Evolutionary conservation across 75 land plant species (phyloP).

Genomic region (Selaginella moellendorffii): DNA sequence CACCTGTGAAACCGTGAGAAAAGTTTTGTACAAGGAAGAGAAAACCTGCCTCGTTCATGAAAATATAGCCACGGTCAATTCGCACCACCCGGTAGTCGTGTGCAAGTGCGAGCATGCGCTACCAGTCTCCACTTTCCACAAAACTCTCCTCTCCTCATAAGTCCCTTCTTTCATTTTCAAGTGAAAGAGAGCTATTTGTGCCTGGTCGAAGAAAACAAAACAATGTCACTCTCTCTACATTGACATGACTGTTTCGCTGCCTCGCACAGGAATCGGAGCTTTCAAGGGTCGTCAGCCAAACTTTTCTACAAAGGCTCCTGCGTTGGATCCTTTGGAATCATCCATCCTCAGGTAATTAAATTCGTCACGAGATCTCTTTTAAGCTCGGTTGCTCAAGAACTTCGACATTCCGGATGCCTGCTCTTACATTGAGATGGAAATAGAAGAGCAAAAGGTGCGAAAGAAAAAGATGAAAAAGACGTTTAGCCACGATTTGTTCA

Average conservation of each 20-base stretch:
- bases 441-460: too few relatives aligned
- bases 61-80: too few relatives aligned
- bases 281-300: constrained; percentile 64
- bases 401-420: too few relatives aligned
- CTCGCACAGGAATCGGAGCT: constrained; percentile 69
- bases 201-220: not conserved
- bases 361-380: not conserved
- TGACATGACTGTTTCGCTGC: not conserved
- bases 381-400: too few relatives aligned
- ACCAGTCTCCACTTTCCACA: constrained; percentile 11
- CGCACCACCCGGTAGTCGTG: constrained; percentile 10
- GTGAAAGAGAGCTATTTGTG: too few relatives aligned
- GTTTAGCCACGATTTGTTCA: too few relatives aligned
- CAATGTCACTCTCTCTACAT: not conserved
- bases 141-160: constrained; percentile 12
- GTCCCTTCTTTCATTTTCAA: not conserved
- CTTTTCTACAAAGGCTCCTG: constrained; percentile 51
- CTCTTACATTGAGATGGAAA: too few relatives aligned
- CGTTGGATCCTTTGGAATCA: too few relatives aligned
- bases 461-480: too few relatives aligned
- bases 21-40: not conserved
- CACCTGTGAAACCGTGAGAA: not conserved
- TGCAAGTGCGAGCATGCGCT: constrained; percentile 2
- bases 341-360: constrained; percentile 76
- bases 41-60: too few relatives aligned